A percentile compares a stretch with the other conserved stretches of the same genome.
Conservation (phyloP, 2,329 filamentous ascomycete species). For the Aspergillus pseudoglaucus region DNA sequence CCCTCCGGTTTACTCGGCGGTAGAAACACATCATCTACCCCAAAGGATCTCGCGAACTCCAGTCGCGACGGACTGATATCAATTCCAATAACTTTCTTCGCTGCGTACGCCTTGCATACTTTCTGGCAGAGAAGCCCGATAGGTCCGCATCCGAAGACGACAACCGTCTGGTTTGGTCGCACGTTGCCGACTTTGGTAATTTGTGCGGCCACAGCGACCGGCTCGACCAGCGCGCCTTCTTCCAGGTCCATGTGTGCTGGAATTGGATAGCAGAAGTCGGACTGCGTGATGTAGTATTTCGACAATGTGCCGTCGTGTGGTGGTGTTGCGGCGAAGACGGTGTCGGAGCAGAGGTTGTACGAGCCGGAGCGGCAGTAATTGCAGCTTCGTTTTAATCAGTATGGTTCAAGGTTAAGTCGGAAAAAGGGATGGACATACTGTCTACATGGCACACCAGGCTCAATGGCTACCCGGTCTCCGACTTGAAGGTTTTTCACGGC, state of each 20-base stretch:
- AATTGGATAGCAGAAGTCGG: slow-evolving; percentile 45
- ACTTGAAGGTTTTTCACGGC: slow-evolving; percentile 17
- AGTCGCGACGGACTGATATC: slow-evolving; percentile 41
- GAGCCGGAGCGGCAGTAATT: slow-evolving; percentile 17
- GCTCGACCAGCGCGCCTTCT: slow-evolving; percentile 50
- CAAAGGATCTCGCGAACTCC: slow-evolving; percentile 40
- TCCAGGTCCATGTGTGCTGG: slow-evolving; percentile 43
- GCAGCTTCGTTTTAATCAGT: slow-evolving; percentile 7
- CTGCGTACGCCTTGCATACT: slow-evolving; percentile 43
- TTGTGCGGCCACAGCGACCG: slow-evolving; percentile 47
- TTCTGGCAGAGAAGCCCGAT: slow-evolving; percentile 45
- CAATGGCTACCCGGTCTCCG: slow-evolving; percentile 19
- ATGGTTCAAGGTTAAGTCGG: neutral
- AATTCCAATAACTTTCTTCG: slow-evolving; percentile 41
- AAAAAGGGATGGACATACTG: slow-evolving; percentile 21
- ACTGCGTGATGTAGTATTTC: slow-evolving; percentile 44
- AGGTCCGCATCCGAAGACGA: slow-evolving; percentile 47
- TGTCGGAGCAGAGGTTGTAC: slow-evolving; percentile 37
- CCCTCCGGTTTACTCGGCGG: slow-evolving; percentile 24
- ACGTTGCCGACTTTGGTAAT: slow-evolving; percentile 40
- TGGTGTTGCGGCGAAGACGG: slow-evolving; percentile 46
- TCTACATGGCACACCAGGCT: slow-evolving; percentile 24
- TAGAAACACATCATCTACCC: slow-evolving; percentile 41
- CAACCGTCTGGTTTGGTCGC: slow-evolving; percentile 36
- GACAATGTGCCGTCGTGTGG: slow-evolving; percentile 46